A percentile compares a stretch with the other conserved stretches of the same genome.
phyloP scores from a whole-genome alignment of 2,329 filamentous ascomycete species.

The Pseudogymnoascus sp. region DNA sequence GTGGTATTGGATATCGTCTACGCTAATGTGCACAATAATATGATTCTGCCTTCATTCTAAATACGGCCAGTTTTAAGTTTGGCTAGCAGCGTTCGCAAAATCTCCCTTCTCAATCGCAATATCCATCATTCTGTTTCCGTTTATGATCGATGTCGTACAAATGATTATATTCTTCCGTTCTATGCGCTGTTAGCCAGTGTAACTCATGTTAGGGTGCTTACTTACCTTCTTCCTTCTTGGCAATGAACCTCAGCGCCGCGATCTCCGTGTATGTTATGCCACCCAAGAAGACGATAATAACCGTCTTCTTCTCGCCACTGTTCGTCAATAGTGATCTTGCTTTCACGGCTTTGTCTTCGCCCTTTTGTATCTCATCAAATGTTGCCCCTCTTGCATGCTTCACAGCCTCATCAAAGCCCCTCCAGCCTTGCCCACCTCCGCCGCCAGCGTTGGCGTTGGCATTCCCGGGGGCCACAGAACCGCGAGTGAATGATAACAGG shows the following conservation, averaged over 20 bases:
- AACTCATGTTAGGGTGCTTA: neutral
- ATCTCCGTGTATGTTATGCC: slow-evolving; percentile 96
- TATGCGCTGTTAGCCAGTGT: slow-evolving; percentile 25
- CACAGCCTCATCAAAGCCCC: slow-evolving; percentile 85
- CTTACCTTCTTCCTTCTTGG: slow-evolving; percentile 66
- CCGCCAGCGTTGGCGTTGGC: slow-evolving; percentile 38
- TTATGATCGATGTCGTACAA: slow-evolving; percentile 86
- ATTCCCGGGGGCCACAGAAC: slow-evolving; percentile 43
- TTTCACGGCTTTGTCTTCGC: slow-evolving; percentile 85
- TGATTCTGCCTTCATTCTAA: slow-evolving; percentile 2
- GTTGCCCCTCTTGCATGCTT: slow-evolving; percentile 82
- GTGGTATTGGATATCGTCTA: slow-evolving; percentile 9
- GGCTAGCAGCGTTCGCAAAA: slow-evolving; percentile 37
- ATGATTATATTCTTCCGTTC: slow-evolving; percentile 78
- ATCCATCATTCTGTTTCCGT: slow-evolving; percentile 82
- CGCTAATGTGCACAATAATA: slow-evolving; percentile 8
- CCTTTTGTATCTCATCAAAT: slow-evolving; percentile 86
- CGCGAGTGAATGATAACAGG: slow-evolving; percentile 61
- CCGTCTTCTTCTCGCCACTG: slow-evolving; percentile 66
- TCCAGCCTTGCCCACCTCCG: slow-evolving; percentile 70
- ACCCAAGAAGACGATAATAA: slow-evolving; percentile 96
- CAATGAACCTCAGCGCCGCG: slow-evolving; percentile 84
- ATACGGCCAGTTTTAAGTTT: neutral
- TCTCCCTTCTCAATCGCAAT: slow-evolving; percentile 67
- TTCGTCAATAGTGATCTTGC: slow-evolving; percentile 77